Base-by-base conservation (phyloP, 768 basidiomycete genomes). In the Boletus vermiculosoides region DNA sequence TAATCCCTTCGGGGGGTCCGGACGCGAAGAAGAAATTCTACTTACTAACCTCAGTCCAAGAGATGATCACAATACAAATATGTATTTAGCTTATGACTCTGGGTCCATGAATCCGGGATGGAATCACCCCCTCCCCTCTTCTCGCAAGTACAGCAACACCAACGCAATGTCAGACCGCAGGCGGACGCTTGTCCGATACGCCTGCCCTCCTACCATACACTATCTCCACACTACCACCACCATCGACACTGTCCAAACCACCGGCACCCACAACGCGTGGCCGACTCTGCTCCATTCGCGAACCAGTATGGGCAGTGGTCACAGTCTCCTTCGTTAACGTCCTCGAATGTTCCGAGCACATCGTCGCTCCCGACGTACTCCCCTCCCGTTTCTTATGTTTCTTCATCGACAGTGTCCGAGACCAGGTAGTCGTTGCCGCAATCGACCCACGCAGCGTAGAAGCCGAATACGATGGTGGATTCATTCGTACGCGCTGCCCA, bases 381-480 rank as follows among this genome's bases (percentile, higher is more conserved):
- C 30, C 28, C 16, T 55, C 31, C 8, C 31, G 54, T 11, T 23
- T 54, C 49, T 42, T 48, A 2, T 52, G 15, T 28, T 51, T 56
- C 37, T 30, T 61, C 22, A 16, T 36, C 23, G 63, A 56, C 2
- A n/a, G 4, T 28, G 34, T 49, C 44, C 37, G 58, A 16, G 25
- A 12, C 33, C n/a, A 28, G 7, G 36, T 16, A 12, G 4, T 25
- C 18, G 18, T 28, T 25, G 10, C 41, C 25, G 1, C 36, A 23
- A 55, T 52, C 5, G 52, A 2, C 15, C 40, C 30, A 7, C 40
- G 28, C 12, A 45, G 58, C 6, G 13, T 31, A 1, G 61, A 50
- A 12, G 55, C 53, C 28, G 63, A 55, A 39, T 71, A 71, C 6
- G 70, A 56, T 4, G 71, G 70, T 16, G 71, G 70, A 41, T 71